Evolutionary conservation across 1,284 basidiomycete genomes (phyloP), one percentile per base, ranked within the genome.

Genomic region (Fistulina hepatica): DNA sequence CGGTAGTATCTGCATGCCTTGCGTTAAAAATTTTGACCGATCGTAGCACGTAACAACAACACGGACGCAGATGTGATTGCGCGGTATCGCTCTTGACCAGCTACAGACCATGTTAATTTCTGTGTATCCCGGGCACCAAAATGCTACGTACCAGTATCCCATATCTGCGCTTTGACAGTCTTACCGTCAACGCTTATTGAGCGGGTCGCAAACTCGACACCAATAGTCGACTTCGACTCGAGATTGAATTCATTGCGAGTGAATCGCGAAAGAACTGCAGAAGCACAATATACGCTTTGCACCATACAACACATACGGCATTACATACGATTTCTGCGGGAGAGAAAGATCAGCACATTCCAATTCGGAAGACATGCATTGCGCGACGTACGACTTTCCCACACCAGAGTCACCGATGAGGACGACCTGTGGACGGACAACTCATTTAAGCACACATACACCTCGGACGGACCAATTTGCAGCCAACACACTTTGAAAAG

Each of bases 201-300:
- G 54, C 95, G 77, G 34, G 94, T 97, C 7, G 94, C 94, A 57
- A 99, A 98, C 64, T 99, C 95, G 53, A 99, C 95, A 43, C 94
- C 94, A 60, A 99, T 98, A 16, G 94, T 98, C 45, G 92, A 95
- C 68, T 97, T 97, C 44, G 90, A 93, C 58, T 98, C 94, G 54
- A 95, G 76, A 69, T 94, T 95, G 78, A 98, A 99, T 66, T 97
- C 94, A 59, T 97, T 97, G 50, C 94, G 80, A 48, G 94, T 98
- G 78, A 99, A 99, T 59, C 92, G 88, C 64, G 90, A 82, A 52
- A 85, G 81, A 59, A 84, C 81, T 84, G 52, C 23, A 28, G 28
- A 27, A 33, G 16, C n/a, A 34, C 34, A 21, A 37, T 27, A 27
- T 34, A 34, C 34, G 37, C 21, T 24, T 27, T 33, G 21, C 33